A percentile compares a stretch with the other conserved stretches of the same genome.
Evolutionary conservation across 179 eudicot genomes (phyloP).

Genomic region (Patellifolia procumbens): DNA sequence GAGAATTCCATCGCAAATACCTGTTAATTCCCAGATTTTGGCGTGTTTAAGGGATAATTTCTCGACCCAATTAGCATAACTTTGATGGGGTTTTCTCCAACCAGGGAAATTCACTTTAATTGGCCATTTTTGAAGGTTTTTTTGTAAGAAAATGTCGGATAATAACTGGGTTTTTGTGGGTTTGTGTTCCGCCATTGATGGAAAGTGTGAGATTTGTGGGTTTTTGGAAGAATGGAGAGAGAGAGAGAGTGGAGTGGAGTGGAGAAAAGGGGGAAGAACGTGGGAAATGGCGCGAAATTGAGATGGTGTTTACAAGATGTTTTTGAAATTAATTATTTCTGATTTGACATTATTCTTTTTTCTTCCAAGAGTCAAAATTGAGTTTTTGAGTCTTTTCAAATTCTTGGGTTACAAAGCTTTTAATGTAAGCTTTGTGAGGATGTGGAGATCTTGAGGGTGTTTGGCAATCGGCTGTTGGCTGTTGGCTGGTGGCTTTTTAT

Average conservation of each 20-base stretch:
- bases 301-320: too few relatives aligned
- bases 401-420: too few relatives aligned
- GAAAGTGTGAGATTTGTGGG: background rate
- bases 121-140: conserved; percentile 14
- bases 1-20: conserved; percentile 32
- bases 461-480: too few relatives aligned
- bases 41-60: conserved; percentile 23
- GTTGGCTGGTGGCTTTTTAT: too few relatives aligned
- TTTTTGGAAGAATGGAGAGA: background rate
- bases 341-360: background rate
- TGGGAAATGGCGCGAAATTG: background rate
- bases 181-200: background rate
- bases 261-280: background rate
- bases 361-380: too few relatives aligned
- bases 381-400: too few relatives aligned
- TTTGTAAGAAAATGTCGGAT: conserved; percentile 1
- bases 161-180: conserved; percentile 18
- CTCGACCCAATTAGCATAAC: conserved; percentile 29
- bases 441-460: too few relatives aligned
- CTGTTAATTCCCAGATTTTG: conserved; percentile 23
- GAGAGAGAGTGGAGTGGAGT: background rate
- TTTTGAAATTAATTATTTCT: too few relatives aligned
- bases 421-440: too few relatives aligned
- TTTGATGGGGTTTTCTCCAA: conserved; percentile 26
- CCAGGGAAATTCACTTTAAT: conserved; percentile 28